Conservation (phyloP, 805 yeast genomes). For the Wickerhamiella nectarea region DNA sequence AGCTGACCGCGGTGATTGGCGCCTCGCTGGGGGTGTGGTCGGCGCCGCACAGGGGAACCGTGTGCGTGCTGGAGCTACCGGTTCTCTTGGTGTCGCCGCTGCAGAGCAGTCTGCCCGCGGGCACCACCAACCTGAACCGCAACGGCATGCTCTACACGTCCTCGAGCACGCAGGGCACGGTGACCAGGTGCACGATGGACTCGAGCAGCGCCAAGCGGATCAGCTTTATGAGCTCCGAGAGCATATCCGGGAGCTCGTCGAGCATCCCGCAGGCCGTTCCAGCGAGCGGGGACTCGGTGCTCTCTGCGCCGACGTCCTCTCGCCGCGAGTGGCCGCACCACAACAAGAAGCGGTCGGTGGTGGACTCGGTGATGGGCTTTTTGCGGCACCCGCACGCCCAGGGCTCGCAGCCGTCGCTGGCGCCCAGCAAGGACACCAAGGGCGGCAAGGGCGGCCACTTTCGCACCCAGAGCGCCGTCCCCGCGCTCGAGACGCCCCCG, state of each 20-base stretch:
- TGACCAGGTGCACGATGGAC: background rate
- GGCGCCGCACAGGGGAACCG: constrained; percentile 19
- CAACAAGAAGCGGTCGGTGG: background rate
- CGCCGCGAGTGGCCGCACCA: background rate
- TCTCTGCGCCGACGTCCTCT: background rate
- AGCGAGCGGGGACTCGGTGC: background rate
- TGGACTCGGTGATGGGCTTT: background rate
- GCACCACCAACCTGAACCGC: constrained; percentile 1
- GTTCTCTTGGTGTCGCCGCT: constrained; percentile 8
- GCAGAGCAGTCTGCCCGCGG: background rate
- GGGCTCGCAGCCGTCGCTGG: background rate
- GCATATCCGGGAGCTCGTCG: background rate
- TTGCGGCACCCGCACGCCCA: background rate
- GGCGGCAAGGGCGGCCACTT: background rate
- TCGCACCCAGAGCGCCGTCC: background rate
- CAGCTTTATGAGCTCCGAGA: background rate
- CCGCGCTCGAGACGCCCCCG: too few relatives aligned
- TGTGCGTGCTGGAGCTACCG: constrained; percentile 15
- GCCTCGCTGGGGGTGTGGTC: constrained; percentile 45
- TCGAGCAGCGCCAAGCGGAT: background rate
- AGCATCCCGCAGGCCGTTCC: background rate
- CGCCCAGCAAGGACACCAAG: too few relatives aligned
- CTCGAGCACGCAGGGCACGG: constrained; percentile 4
- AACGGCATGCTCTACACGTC: constrained; percentile 7
- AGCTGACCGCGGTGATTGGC: constrained; percentile 75